Conservation (phyloP, 352 stramenopile species). For the Phytopythium helicoides region DNA sequence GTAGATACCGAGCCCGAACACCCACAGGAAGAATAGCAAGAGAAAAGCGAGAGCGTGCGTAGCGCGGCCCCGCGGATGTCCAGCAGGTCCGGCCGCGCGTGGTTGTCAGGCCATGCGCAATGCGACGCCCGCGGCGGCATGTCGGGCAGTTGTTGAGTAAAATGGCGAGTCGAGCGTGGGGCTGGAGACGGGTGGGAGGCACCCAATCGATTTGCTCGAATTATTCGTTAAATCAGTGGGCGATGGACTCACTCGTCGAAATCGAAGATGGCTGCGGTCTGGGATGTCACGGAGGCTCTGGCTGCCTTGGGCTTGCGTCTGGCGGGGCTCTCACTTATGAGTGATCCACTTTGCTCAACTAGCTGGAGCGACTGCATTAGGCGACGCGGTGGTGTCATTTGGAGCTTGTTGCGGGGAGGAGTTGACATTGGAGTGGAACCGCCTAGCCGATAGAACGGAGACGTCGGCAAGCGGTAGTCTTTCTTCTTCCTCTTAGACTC, state of each 20-base stretch:
- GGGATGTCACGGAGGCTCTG: neutral
- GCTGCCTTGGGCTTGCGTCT: conserved; percentile 3
- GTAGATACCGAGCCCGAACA: conserved; percentile 21
- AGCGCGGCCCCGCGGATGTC: conserved; percentile 13
- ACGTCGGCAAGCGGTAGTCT: conserved; percentile 7
- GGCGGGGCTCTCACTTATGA: neutral
- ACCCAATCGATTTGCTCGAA: neutral
- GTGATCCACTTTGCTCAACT: neutral
- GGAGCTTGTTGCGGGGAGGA: neutral
- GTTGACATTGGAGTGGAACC: neutral
- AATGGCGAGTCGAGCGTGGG: neutral
- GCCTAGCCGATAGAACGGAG: neutral
- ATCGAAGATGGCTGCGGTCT: conserved; percentile 6
- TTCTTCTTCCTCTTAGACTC: conserved; percentile 1
- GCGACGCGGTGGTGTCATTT: neutral
- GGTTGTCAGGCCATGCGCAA: conserved; percentile 21
- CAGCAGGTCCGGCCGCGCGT: conserved; percentile 17
- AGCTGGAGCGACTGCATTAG: neutral
- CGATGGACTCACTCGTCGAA: conserved; percentile 7
- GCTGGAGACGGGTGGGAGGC: neutral
- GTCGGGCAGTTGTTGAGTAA: neutral
- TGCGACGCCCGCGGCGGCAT: conserved; percentile 7
- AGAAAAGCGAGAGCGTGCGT: conserved; percentile 16
- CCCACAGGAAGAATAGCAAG: conserved; percentile 24
- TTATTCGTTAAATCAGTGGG: neutral